Conservation (phyloP, 495 filamentous ascomycete genomes). For the Penicillium pancosmium region DNA sequence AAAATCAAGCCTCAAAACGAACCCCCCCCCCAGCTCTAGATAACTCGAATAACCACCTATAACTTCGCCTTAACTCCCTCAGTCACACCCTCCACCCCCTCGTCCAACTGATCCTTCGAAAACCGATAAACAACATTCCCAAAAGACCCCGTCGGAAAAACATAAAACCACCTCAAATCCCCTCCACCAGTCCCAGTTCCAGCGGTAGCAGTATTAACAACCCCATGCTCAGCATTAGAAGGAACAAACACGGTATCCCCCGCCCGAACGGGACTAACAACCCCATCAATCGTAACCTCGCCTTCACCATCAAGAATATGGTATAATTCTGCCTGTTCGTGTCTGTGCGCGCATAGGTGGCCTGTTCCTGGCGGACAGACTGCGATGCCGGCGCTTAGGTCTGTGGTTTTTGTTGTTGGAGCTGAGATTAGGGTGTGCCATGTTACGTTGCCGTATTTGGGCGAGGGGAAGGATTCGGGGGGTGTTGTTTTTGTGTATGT, state of each 20-base stretch:
- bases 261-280: slow-evolving; percentile 13
- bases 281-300: slow-evolving; percentile 34
- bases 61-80: slow-evolving; percentile 10
- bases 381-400: slow-evolving; percentile 38
- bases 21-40: background rate
- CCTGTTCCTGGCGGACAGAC: slow-evolving; percentile 28
- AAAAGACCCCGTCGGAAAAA: slow-evolving; percentile 36
- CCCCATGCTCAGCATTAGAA: slow-evolving; percentile 37
- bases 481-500: slow-evolving; percentile 9
- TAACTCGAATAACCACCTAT: background rate
- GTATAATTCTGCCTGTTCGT: slow-evolving; percentile 43
- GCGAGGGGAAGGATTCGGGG: slow-evolving; percentile 25
- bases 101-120: background rate
- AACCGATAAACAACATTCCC: slow-evolving; percentile 40
- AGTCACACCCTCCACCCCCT: no score
- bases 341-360: slow-evolving; percentile 35
- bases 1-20: background rate
- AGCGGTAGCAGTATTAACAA: slow-evolving; percentile 25
- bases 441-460: slow-evolving; percentile 22
- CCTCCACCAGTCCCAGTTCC: background rate
- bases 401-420: slow-evolving; percentile 27
- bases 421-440: slow-evolving; percentile 43
- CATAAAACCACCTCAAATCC: slow-evolving; percentile 40
- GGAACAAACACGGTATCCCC: slow-evolving; percentile 41
- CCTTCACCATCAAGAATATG: slow-evolving; percentile 36